Percentiles rank a stretch among this genome's conserved stretches.
Evolutionary conservation across 208 protist species (phyloP).

Genomic region (Crithidia sp.): DNA sequence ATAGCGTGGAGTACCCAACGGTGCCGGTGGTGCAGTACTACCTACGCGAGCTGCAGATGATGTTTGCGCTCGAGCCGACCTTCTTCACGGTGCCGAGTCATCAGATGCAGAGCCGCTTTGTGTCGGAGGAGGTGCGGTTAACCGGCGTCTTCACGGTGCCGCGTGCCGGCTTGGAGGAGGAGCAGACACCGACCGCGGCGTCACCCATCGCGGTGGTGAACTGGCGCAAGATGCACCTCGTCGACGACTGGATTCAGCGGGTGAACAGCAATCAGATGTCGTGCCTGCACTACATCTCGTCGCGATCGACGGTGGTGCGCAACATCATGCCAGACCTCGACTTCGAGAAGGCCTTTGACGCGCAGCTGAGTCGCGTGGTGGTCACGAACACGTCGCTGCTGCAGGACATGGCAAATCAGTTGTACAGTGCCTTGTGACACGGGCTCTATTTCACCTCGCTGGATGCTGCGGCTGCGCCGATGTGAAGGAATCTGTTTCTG

Average conservation of each 20-base stretch:
- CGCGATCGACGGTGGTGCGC: constrained; percentile 31
- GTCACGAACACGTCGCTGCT: constrained; percentile 35
- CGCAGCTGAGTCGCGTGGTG: constrained; percentile 37
- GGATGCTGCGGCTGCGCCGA: too few species aligned
- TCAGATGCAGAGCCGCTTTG: constrained; percentile 21
- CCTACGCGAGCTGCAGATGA: constrained; percentile 42
- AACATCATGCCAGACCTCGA: constrained; percentile 27
- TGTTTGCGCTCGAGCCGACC: constrained; percentile 39
- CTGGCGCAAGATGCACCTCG: constrained; percentile 60
- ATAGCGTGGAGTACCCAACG: constrained; percentile 50
- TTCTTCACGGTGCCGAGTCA: constrained; percentile 39
- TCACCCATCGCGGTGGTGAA: constrained; percentile 46
- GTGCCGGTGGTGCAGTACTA: constrained; percentile 51
- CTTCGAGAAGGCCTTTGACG: constrained; percentile 41
- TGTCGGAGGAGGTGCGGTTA: constrained; percentile 21
- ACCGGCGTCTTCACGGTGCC: constrained; percentile 8
- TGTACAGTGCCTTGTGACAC: constrained; percentile 27
- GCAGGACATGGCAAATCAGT: constrained; percentile 40
- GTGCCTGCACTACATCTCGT: constrained; percentile 41
- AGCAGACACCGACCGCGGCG: constrained; percentile 7
- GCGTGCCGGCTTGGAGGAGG: constrained; percentile 1
- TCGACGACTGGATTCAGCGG: constrained; percentile 46
- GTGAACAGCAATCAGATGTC: constrained; percentile 37
- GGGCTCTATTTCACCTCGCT: not conserved
- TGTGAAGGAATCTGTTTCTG: not conserved